Evolutionary conservation across 768 basidiomycete genomes (phyloP).

Genomic region (Leccinum truebloodii): DNA sequence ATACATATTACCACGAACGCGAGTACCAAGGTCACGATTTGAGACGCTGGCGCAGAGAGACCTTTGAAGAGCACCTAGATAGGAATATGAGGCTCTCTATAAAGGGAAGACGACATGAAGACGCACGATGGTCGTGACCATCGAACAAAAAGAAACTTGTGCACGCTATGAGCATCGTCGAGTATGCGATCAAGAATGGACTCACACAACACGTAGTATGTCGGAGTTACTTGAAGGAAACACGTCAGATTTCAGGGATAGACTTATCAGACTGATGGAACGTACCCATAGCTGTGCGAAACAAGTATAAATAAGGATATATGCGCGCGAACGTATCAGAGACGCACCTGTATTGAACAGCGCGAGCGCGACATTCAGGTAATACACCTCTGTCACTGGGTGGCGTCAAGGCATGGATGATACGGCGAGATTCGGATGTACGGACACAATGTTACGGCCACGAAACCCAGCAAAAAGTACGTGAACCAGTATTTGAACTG

Average conservation of each 20-base stretch:
- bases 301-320: slow-evolving; percentile 2
- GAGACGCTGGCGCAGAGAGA: slow-evolving; percentile 68
- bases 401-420: slow-evolving; percentile 7
- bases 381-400: slow-evolving; percentile 88
- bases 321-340: neutral
- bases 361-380: slow-evolving; percentile 93
- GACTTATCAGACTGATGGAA: slow-evolving; percentile 10
- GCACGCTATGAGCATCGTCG: neutral
- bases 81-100: slow-evolving; percentile 4
- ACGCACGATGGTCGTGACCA: slow-evolving; percentile 78
- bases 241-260: slow-evolving; percentile 20
- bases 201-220: slow-evolving; percentile 84
- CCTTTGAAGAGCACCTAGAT: slow-evolving; percentile 85
- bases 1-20: slow-evolving; percentile 90
- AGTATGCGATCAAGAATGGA: neutral
- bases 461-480: slow-evolving; percentile 84
- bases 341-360: slow-evolving; percentile 82
- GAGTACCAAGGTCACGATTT: slow-evolving; percentile 90
- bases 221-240: slow-evolving; percentile 65
- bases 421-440: slow-evolving; percentile 10
- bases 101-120: neutral
- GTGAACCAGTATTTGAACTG: slow-evolving; percentile 93
- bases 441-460: slow-evolving; percentile 78
- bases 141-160: slow-evolving; percentile 80
- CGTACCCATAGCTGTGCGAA: slow-evolving; percentile 62